Evolutionary conservation across 495 filamentous ascomycete species (phyloP).

Genomic region (Penicillium atrosanguineum): DNA sequence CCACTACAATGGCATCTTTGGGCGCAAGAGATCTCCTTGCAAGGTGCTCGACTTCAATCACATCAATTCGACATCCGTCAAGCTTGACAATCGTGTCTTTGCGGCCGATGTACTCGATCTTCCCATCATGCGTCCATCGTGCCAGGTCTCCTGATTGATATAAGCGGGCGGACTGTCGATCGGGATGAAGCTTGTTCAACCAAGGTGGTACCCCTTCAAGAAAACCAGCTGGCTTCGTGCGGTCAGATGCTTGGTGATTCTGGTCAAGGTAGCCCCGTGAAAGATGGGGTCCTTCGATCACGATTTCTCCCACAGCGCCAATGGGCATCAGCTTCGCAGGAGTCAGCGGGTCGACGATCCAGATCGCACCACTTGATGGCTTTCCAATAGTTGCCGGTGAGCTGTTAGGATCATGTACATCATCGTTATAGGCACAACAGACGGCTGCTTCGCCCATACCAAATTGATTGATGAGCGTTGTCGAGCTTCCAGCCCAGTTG

Average conservation of each 20-base stretch:
- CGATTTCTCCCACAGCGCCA: conserved; percentile 55
- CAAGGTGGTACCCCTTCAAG: conserved; percentile 10
- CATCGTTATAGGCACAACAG: conserved; percentile 21
- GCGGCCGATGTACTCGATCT: conserved; percentile 71
- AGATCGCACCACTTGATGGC: conserved; percentile 30
- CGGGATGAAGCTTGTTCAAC: conserved; percentile 17
- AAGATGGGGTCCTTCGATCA: conserved; percentile 56
- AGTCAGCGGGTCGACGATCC: conserved; percentile 52
- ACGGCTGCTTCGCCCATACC: conserved; percentile 50
- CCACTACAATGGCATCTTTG: conserved; percentile 20
- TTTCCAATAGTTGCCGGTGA: conserved; percentile 15
- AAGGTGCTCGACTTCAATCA: conserved; percentile 61
- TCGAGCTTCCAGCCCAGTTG: conserved; percentile 42
- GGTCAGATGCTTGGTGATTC: conserved; percentile 11
- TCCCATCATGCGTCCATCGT: conserved; percentile 64
- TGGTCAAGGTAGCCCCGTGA: conserved; percentile 51
- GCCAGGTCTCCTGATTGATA: conserved; percentile 83
- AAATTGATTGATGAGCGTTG: conserved; percentile 52
- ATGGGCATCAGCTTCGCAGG: conserved; percentile 49
- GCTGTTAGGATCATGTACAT: conserved; percentile 6
- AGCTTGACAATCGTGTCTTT: conserved; percentile 81
- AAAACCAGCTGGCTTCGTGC: conserved; percentile 10
- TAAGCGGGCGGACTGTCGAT: conserved; percentile 7
- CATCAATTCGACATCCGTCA: conserved; percentile 72
- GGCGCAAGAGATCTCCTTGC: conserved; percentile 10